Conservation (phyloP, 2,329 filamentous ascomycete species). For the Penicillium sp. region DNA sequence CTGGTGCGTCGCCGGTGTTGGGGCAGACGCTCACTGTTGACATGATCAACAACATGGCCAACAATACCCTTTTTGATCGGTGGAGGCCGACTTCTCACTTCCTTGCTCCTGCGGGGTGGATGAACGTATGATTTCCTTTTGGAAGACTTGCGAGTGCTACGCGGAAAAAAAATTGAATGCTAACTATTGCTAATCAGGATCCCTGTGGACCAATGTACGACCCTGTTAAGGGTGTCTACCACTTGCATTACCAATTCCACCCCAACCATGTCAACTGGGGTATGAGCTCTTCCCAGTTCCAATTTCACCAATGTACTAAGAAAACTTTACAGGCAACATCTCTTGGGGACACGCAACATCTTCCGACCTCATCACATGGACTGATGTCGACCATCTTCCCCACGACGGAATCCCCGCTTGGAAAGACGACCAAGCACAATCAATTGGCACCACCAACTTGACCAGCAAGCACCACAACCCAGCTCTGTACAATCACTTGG, state of each 20-base stretch:
- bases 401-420: constrained; percentile 14
- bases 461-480: constrained; percentile 18
- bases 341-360: constrained; percentile 21
- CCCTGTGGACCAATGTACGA: constrained; percentile 19
- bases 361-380: constrained; percentile 16
- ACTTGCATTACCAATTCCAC: constrained; percentile 20
- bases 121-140: constrained; percentile 11
- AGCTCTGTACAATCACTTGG: constrained; percentile 16
- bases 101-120: constrained; percentile 19
- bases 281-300: neutral
- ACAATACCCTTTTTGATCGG: constrained; percentile 17
- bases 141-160: neutral
- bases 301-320: neutral
- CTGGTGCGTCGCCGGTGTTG: constrained; percentile 5
- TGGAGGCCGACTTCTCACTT: constrained; percentile 20
- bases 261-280: constrained; percentile 18
- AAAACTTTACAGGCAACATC: constrained; percentile 9
- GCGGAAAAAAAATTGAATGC: neutral
- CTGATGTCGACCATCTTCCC: constrained; percentile 15
- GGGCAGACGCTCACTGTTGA: constrained; percentile 10
- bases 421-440: constrained; percentile 18
- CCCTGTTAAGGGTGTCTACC: constrained; percentile 11
- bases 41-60: constrained; percentile 17
- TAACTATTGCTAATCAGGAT: constrained; percentile 8
- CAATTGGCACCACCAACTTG: constrained; percentile 17